phyloP scores from a whole-genome alignment of 2,329 filamentous ascomycete species.

The Rhinocladiella similis region DNA sequence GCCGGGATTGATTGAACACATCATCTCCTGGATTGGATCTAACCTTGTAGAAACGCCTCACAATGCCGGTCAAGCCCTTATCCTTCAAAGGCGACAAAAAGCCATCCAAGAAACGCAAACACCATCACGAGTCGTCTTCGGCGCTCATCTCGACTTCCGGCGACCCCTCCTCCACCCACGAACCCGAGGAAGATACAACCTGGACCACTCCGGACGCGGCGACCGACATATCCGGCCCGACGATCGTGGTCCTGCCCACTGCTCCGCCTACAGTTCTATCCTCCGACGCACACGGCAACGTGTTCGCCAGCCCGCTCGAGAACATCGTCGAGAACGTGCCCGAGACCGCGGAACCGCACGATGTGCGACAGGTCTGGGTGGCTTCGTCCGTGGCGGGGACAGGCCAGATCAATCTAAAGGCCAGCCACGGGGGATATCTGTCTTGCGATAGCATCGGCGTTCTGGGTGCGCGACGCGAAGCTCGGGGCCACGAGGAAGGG shows the following conservation, averaged over 20 bases:
- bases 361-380: slow-evolving; percentile 94
- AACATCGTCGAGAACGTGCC: slow-evolving; percentile 85
- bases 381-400: slow-evolving; percentile 81
- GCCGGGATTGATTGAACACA: no score
- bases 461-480: slow-evolving; percentile 28
- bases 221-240: slow-evolving; percentile 75
- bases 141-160: slow-evolving; percentile 17
- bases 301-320: slow-evolving; percentile 79
- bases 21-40: no score
- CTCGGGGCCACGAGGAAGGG: slow-evolving; percentile 34
- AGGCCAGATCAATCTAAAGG: slow-evolving; percentile 72
- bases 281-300: slow-evolving; percentile 81
- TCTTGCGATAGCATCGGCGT: slow-evolving; percentile 28
- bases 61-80: slow-evolving; percentile 68
- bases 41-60: no score
- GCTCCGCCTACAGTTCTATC: slow-evolving; percentile 73
- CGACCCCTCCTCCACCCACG: slow-evolving; percentile 34
- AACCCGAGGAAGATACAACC: slow-evolving; percentile 68
- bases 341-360: slow-evolving; percentile 86
- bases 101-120: slow-evolving; percentile 72
- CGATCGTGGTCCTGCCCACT: slow-evolving; percentile 79
- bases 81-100: slow-evolving; percentile 98
- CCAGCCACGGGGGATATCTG: slow-evolving; percentile 75
- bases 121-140: slow-evolving; percentile 52
- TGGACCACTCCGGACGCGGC: slow-evolving; percentile 84